Base-by-base conservation (phyloP, 2,329 filamentous ascomycete genomes). In the Chaetomiaceae sp. region DNA sequence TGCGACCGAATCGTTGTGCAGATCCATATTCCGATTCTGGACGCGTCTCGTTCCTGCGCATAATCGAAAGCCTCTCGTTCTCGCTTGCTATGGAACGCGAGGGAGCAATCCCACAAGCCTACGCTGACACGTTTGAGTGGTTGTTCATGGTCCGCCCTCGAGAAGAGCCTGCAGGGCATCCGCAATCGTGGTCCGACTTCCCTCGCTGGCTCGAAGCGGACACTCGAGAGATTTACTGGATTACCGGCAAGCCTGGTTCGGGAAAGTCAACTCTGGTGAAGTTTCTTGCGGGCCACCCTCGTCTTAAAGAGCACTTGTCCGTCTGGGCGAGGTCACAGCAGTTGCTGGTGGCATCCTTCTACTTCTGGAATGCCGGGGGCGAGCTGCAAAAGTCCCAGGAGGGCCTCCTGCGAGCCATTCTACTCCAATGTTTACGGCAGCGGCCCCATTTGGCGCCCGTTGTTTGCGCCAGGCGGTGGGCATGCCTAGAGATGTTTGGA, bases 301-400 rank as follows among this genome's bases (percentile, higher is more conserved):
- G n/a, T 10, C 22, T 33, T 12, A 20, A 5, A 24, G 3, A 19
- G 12, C 27, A 29, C 12, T 39, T 48, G 2, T 15, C 27, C 6
- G 26, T 14, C 4, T 57, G 54, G 54, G 37, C 47, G 5, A 37
- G 19, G 8, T 10, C 30, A 6, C 14, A 24, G 9, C 35, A 35
- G 4, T 2, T 53, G 3, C 6, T 53, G 4, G 15, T 24, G 2
- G 52, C 45, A 3, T 44, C 26, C 12, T 51, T 46, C 37, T 55
- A 50, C 39, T 53, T 49, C 32, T 57, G 54, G 54, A 47, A 43
- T 26, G 36, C 52, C 12, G 52, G 54, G 11, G 45, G 15, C 12
- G 33, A 18, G 8, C 33, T 55, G 38, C 52, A 56, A 7, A 53
- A 47, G 36, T 56, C 55, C 12, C 52, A 52, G 11, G 39, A 49